phyloP scores from a whole-genome alignment of 352 stramenopile genomes.

The Globisporangium carolinianum region DNA sequence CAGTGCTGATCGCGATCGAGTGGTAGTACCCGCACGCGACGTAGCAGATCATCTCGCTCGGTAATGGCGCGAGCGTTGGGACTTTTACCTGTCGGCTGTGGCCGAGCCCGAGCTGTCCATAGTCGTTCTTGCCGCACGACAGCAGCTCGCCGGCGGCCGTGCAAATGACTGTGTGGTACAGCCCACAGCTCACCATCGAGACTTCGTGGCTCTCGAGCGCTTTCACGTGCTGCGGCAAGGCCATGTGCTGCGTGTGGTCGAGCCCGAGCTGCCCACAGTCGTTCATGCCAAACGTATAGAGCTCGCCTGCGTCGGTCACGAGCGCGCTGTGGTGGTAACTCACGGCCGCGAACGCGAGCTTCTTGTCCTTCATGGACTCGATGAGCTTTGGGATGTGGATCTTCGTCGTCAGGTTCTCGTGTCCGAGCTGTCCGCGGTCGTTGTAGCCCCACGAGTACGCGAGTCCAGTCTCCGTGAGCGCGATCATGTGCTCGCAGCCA shows the following conservation, averaged over 20 bases:
- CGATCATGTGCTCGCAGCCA: conserved; percentile 85
- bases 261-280: conserved; percentile 82
- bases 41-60: conserved; percentile 74
- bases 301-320: conserved; percentile 58
- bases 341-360: conserved; percentile 67
- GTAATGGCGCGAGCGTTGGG: conserved; percentile 42
- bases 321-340: conserved; percentile 85
- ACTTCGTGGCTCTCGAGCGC: conserved; percentile 63
- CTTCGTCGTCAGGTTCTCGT: conserved; percentile 82
- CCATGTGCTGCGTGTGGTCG: conserved; percentile 74
- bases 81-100: conserved; percentile 77
- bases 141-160: conserved; percentile 61
- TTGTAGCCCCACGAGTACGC: conserved; percentile 88
- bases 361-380: conserved; percentile 80
- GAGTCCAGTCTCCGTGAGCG: conserved; percentile 67
- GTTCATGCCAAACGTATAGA: conserved; percentile 89
- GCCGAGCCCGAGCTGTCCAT: conserved; percentile 73
- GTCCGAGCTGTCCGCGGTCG: conserved; percentile 76
- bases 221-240: conserved; percentile 70
- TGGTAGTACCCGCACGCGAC: conserved; percentile 86
- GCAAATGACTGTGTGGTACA: conserved; percentile 83
- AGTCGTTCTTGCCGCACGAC: conserved; percentile 86
- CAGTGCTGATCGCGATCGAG: conserved; percentile 60
- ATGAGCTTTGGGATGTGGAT: conserved; percentile 81
- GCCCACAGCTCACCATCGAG: conserved; percentile 68